These are phyloP conservation scores for Aschersonia sp. DNA, from an alignment of 2,329 filamentous ascomycete species.

Conservation along the genomic window DNA sequence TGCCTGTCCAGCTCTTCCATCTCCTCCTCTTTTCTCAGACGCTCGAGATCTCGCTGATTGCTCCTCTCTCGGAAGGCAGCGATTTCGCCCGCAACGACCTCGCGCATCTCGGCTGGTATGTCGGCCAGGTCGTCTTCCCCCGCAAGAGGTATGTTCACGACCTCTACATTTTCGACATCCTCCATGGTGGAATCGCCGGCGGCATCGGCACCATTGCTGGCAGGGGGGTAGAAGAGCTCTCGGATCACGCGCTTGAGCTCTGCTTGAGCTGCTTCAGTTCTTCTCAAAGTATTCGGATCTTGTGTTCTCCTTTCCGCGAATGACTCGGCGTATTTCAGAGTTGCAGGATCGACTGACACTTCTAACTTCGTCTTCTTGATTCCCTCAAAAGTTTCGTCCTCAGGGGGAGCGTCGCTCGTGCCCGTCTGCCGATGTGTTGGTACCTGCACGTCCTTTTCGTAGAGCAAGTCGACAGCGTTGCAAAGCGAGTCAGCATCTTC, in stretches of 20 bases:
- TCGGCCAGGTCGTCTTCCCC: slow-evolving; percentile 89
- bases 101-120: slow-evolving; percentile 90
- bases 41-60: slow-evolving; percentile 75
- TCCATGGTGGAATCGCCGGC: slow-evolving; percentile 59
- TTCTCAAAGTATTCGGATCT: slow-evolving; percentile 47
- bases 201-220: slow-evolving; percentile 32
- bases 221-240: slow-evolving; percentile 56
- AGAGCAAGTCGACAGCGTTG: slow-evolving; percentile 71
- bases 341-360: slow-evolving; percentile 68
- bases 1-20: slow-evolving; percentile 74
- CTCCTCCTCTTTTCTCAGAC: slow-evolving; percentile 78
- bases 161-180: slow-evolving; percentile 57
- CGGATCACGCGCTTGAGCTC: slow-evolving; percentile 54
- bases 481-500: slow-evolving; percentile 81
- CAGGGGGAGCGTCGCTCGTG: slow-evolving; percentile 22
- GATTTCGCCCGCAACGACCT: slow-evolving; percentile 88
- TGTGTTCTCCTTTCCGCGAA: slow-evolving; percentile 56
- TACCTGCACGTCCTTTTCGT: slow-evolving; percentile 68
- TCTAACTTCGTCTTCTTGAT: slow-evolving; percentile 58
- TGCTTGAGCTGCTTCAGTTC: slow-evolving; percentile 53
- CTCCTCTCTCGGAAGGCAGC: slow-evolving; percentile 87
- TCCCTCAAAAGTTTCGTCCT: slow-evolving; percentile 31
- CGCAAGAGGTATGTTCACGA: slow-evolving; percentile 77
- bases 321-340: slow-evolving; percentile 72
- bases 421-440: slow-evolving; percentile 61